Evolutionary conservation across 768 basidiomycete species (phyloP), one percentile per base, ranked within the genome.

Genomic region (Terana coerulea): DNA sequence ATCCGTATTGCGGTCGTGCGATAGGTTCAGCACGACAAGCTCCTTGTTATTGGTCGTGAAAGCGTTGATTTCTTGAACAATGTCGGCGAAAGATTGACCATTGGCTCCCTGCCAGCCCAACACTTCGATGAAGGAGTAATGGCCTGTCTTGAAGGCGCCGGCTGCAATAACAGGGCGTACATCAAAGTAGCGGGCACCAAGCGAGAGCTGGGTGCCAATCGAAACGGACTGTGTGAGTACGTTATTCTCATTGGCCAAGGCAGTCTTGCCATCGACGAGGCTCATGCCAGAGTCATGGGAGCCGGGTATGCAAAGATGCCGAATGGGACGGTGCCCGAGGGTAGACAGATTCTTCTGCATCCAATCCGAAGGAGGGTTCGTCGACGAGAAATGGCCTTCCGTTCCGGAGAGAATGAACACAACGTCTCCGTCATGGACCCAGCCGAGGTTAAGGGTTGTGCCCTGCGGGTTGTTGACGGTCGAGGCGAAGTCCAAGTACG

Each of bases 251-350:
- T 40, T 33, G 30, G 39, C 48, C 14, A 54, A 46, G 5, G 40
- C 39, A 12, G 53, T 49, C 33, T 53, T 48, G 28, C 52, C 52
- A 21, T 43, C 44, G 47, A 54, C 37, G 14, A 17, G 24, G 43
- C 53, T 54, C 47, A 54, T 54, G 34, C 53, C 53, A 1, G 53
- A 48, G 22, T 54, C 53, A 25, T 54, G 53, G 5, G 53, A 54
- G 1, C 53, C 53, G 21, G 53, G 53, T 17, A 54, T 54, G 42
- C 40, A 42, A 15, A 56, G 33, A 9, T 35, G 44, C 11, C 55
- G 55, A 11, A 56, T 15, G n/a, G 12, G 35, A 22, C 49, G 55
- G n/a, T 19, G n/a, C 5, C 55, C 55, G 44, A 56, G 39, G 5
- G 35, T 42, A 2, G 34, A 1, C 11, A 52, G 44, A 19, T 36